Percentiles rank a stretch among this genome's conserved stretches.
These are phyloP conservation scores for Hordeum marinum DNA, from an alignment of 176 grass and related monocot genomes.

Conservation along the genomic window DNA sequence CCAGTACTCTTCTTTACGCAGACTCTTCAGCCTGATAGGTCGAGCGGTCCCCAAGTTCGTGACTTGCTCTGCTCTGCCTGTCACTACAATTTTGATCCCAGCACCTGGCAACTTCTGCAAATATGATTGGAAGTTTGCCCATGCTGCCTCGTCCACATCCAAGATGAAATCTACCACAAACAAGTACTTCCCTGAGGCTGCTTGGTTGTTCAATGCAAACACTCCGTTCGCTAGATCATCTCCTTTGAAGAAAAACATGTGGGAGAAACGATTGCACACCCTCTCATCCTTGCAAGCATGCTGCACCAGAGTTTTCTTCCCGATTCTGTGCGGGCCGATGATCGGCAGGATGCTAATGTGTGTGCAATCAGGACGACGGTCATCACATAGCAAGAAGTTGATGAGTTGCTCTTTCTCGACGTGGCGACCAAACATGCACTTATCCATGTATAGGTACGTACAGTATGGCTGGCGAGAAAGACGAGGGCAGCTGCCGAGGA, in stretches of 20 bases:
- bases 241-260: neutral
- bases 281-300: constrained; percentile 45
- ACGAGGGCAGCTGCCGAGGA: constrained; percentile 19
- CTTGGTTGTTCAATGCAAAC: neutral
- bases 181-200: constrained; percentile 11
- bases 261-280: constrained; percentile 9
- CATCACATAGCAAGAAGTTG: constrained; percentile 24
- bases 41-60: neutral
- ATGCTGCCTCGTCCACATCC: constrained; percentile 5
- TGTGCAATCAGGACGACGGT: neutral
- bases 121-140: constrained; percentile 16
- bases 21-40: constrained; percentile 35
- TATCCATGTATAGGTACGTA: constrained; percentile 24
- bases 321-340: constrained; percentile 22
- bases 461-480: constrained; percentile 5
- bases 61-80: neutral
- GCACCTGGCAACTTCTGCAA: neutral
- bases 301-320: constrained; percentile 44
- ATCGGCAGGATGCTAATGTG: constrained; percentile 27
- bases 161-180: constrained; percentile 21
- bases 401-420: constrained; percentile 30
- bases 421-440: constrained; percentile 32
- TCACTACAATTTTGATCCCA: constrained; percentile 28
- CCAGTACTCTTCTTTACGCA: constrained; percentile 37
- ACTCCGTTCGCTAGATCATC: neutral